Evolutionary conservation across 2,329 filamentous ascomycete species (phyloP).

Genomic region (Hortaea werneckii): DNA sequence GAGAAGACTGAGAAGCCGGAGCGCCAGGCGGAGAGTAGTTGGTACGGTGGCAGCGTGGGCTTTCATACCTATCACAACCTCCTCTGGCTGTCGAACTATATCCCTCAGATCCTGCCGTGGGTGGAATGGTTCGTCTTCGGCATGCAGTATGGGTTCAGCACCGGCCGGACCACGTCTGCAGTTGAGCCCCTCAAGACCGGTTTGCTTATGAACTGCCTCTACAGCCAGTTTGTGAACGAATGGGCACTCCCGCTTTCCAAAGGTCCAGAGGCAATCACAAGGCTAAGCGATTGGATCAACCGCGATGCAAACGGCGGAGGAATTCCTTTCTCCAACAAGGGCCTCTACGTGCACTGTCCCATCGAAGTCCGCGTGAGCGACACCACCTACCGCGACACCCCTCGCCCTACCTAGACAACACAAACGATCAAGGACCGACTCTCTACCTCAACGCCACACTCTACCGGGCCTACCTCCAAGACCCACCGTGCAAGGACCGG

Average conservation of each 20-base stretch:
- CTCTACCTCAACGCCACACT: slow-evolving; percentile 85
- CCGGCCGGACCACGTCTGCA: slow-evolving; percentile 57
- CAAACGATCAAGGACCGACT: slow-evolving; percentile 56
- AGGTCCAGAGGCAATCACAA: slow-evolving; percentile 75
- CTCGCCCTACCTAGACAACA: slow-evolving; percentile 65
- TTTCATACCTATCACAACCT: slow-evolving; percentile 89
- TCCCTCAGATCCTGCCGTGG: slow-evolving; percentile 72
- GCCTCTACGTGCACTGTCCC: slow-evolving; percentile 77
- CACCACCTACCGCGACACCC: slow-evolving; percentile 42
- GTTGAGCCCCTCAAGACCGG: slow-evolving; percentile 72
- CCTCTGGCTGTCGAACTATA: slow-evolving; percentile 65
- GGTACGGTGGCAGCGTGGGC: slow-evolving; percentile 72
- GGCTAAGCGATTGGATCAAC: slow-evolving; percentile 80
- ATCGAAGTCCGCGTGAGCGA: slow-evolving; percentile 83
- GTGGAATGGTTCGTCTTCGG: slow-evolving; percentile 96
- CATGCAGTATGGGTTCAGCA: slow-evolving; percentile 88
- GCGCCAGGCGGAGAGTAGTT: slow-evolving; percentile 53
- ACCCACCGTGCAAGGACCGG: slow-evolving; percentile 63
- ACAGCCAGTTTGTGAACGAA: slow-evolving; percentile 97
- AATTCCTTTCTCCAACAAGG: slow-evolving; percentile 73
- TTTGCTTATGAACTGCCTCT: slow-evolving; percentile 91
- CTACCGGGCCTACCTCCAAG: slow-evolving; percentile 68
- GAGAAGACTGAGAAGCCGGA: slow-evolving; percentile 59
- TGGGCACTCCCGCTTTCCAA: slow-evolving; percentile 84
- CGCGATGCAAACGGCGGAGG: slow-evolving; percentile 53